Conservation (phyloP, 352 stramenopile species). For the Globisporangium okanoganense region DNA sequence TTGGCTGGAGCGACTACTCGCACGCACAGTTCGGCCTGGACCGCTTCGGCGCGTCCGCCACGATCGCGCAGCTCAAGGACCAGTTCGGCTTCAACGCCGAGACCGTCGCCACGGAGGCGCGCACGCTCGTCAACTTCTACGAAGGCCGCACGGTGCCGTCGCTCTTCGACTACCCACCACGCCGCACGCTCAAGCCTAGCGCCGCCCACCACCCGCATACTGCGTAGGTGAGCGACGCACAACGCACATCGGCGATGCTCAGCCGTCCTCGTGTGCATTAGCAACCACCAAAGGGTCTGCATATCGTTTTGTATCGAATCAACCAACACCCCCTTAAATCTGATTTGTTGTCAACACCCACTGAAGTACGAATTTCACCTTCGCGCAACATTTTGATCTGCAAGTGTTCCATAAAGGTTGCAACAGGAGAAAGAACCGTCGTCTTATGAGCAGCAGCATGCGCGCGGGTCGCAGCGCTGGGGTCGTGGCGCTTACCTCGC, state of each 20-base stretch:
- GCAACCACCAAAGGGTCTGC: not conserved
- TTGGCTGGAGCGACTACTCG: slow-evolving; percentile 96
- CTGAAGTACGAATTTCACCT: not conserved
- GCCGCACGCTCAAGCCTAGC: slow-evolving; percentile 54
- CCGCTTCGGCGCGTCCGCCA: slow-evolving; percentile 88
- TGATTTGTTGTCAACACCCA: too few relatives aligned
- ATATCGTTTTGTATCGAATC: slow-evolving; percentile 1
- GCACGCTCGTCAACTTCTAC: slow-evolving; percentile 94
- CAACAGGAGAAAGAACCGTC: not conserved
- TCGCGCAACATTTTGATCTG: not conserved
- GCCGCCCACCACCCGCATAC: too few relatives aligned
- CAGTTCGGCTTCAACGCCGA: slow-evolving; percentile 96
- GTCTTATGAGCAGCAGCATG: slow-evolving; percentile 7
- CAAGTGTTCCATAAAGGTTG: slow-evolving; percentile 5
- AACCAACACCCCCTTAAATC: not conserved
- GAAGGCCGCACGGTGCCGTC: slow-evolving; percentile 50
- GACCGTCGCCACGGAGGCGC: slow-evolving; percentile 91
- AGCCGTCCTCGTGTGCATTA: not conserved
- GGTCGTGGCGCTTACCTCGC: not conserved
- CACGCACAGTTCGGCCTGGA: slow-evolving; percentile 92
- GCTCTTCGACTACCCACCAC: slow-evolving; percentile 72
- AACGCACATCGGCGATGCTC: not conserved
- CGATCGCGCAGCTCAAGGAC: slow-evolving; percentile 88
- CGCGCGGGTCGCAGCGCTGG: not conserved
- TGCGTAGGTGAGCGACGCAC: not conserved